Evolutionary conservation across 2,329 filamentous ascomycete species (phyloP).

Genomic region (Xylariomycetidae sp.): DNA sequence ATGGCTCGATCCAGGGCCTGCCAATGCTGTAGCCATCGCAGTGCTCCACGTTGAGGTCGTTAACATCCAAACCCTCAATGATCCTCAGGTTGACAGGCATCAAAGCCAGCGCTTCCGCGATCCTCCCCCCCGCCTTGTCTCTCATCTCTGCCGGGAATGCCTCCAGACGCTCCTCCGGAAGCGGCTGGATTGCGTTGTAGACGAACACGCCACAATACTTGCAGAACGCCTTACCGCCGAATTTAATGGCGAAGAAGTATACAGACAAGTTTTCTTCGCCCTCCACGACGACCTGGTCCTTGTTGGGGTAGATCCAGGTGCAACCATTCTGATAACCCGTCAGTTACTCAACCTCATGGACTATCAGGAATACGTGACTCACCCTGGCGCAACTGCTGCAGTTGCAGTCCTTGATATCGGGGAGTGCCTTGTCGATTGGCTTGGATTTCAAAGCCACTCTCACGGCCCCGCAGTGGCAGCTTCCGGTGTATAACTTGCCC

Average conservation of each 20-base stretch:
- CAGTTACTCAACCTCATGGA: conserved; percentile 1
- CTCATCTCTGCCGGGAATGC: too few relatives aligned
- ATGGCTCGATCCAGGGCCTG: conserved; percentile 19
- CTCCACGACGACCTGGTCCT: conserved; percentile 34
- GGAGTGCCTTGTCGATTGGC: conserved; percentile 33
- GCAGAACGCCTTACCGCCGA: conserved; percentile 41
- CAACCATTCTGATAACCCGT: conserved; percentile 30
- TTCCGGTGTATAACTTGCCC: conserved; percentile 40
- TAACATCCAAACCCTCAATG: too few relatives aligned
- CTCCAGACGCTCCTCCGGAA: too few relatives aligned
- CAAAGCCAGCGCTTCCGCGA: too few relatives aligned
- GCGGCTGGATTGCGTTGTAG: conserved; percentile 28
- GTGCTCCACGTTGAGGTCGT: conserved; percentile 11
- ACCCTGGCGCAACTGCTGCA: too few relatives aligned
- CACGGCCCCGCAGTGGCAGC: conserved; percentile 48
- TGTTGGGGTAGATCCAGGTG: conserved; percentile 38
- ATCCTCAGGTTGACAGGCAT: too few relatives aligned
- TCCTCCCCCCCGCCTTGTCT: too few relatives aligned
- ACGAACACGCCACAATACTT: conserved; percentile 41
- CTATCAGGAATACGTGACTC: conserved; percentile 2
- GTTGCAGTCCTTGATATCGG: too few relatives aligned
- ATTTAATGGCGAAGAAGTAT: conserved; percentile 25
- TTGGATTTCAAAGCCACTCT: conserved; percentile 36
- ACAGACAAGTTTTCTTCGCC: too few relatives aligned
- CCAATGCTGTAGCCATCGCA: conserved; percentile 16